Base-by-base conservation (phyloP, 176 grass and related monocot species). In the Oropetium thomaeum region DNA sequence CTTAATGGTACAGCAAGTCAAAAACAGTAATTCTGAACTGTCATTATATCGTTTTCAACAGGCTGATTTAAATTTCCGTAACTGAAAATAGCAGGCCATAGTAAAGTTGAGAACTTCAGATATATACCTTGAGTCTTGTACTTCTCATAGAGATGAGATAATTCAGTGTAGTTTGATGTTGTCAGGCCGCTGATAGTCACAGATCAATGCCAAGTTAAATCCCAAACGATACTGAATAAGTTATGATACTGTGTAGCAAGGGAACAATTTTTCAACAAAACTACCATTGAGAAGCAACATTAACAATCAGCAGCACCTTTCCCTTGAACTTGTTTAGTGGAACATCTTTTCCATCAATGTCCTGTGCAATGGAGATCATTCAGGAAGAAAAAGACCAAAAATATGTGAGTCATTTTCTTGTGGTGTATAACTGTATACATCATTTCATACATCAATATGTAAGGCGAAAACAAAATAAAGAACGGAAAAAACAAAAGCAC, bases 271-370 rank as follows among this genome's bases (percentile, higher is more conserved):
- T 69, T 68, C 4, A 82, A 47, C 42, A 5, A 87, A 77, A 60
- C 87, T 92, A 99, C 96, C 96, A 99, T 80, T 79, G 88, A 35
- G 96, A 99, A 82, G 96, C 96, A 58, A 99, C 96, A 57, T 99
- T 95, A 74, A 99, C 96, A 55, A 99, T 92, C 64, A 99, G 63
- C 9, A 90, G 41, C 33, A 63, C 82, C 77, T 90, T 95, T 22
- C 89, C 85, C 87, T 99, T 99, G 84, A 99, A 99, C 77, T 92
- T 99, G 77, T 42, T 92, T 32, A 99, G 91, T 13, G 96, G 58
- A 84, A 92, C 65, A 86, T 84, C 84, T 67, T 99, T 99, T 32
- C 89, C 89, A 82, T 99, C 96, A 35, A 95, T 95, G 77, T 99
- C 92, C 96, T 99, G 79, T 62, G 80, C 37, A 72, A 38, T 30